Evolutionary conservation across 2,329 filamentous ascomycete genomes (phyloP).

Genomic region (Penicillium janthinellum): DNA sequence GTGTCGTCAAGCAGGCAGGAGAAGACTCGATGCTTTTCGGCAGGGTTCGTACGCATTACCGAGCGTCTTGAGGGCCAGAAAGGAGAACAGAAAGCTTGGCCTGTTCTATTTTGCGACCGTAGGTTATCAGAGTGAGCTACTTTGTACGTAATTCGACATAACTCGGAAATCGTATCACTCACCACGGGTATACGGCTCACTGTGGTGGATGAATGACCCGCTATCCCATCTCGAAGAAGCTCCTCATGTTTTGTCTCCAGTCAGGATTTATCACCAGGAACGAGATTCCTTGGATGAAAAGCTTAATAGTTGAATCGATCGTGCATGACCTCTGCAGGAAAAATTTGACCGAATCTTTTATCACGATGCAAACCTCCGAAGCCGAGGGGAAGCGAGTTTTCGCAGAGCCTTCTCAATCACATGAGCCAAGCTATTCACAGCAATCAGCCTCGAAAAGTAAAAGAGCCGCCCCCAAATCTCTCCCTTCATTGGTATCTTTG

Average conservation of each 20-base stretch:
- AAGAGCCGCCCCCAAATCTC: neutral
- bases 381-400: neutral
- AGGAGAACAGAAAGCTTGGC: conserved; percentile 11
- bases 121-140: neutral
- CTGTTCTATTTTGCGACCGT: neutral
- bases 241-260: too few relatives aligned
- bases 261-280: neutral
- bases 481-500: conserved; percentile 12
- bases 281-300: neutral
- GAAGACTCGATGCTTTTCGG: conserved; percentile 1
- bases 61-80: conserved; percentile 2
- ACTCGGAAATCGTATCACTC: neutral
- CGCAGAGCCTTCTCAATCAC: neutral
- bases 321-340: neutral
- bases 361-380: neutral
- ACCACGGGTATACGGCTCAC: neutral
- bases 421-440: neutral
- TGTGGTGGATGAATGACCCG: neutral
- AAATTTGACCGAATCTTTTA: neutral
- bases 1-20: conserved; percentile 16
- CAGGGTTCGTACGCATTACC: conserved; percentile 1
- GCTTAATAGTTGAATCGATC: neutral
- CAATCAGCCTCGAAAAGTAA: neutral
- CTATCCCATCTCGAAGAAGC: neutral
- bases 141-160: conserved; percentile 5